Conservation (phyloP, 257 asterid genomes). For the Scutellaria barbata region DNA sequence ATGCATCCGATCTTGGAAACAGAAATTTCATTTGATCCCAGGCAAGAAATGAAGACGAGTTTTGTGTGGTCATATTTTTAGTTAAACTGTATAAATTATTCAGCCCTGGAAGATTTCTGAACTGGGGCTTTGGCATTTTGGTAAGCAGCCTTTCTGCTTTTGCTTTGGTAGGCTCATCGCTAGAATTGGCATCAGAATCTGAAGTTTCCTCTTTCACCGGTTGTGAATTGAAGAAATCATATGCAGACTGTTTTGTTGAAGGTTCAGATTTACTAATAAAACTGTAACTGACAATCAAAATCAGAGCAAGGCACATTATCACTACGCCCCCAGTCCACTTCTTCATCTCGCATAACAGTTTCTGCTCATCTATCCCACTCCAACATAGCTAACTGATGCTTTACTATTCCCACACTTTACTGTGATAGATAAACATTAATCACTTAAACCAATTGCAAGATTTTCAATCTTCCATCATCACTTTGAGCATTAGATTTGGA, state of each 20-base stretch:
- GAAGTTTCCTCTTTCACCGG: conserved; percentile 40
- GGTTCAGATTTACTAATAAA: conserved; percentile 50
- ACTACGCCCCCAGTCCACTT: conserved; percentile 75
- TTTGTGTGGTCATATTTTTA: conserved; percentile 48
- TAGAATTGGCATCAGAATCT: conserved; percentile 28
- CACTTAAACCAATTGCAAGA: no score
- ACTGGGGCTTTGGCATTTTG: conserved; percentile 49
- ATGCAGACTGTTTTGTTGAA: conserved; percentile 61
- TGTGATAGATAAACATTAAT: no score
- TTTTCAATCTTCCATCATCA: background rate
- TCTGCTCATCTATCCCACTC: conserved; percentile 10
- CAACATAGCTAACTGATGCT: background rate
- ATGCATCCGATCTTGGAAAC: conserved; percentile 82
- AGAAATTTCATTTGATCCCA: conserved; percentile 69
- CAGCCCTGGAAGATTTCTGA: conserved; percentile 56
- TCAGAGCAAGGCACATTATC: conserved; percentile 56
- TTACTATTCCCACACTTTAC: background rate
- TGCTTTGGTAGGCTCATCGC: conserved; percentile 33
- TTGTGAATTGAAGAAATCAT: conserved; percentile 69
- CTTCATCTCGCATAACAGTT: conserved; percentile 57
- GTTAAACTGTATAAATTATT: conserved; percentile 53
- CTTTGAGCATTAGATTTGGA: background rate
- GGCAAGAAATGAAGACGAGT: conserved; percentile 53
- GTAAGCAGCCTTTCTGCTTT: conserved; percentile 34
- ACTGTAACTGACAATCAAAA: conserved; percentile 59